These are phyloP conservation scores for Ustilago xerochloae DNA, from an alignment of 1,284 basidiomycete species.

Conservation along the genomic window DNA sequence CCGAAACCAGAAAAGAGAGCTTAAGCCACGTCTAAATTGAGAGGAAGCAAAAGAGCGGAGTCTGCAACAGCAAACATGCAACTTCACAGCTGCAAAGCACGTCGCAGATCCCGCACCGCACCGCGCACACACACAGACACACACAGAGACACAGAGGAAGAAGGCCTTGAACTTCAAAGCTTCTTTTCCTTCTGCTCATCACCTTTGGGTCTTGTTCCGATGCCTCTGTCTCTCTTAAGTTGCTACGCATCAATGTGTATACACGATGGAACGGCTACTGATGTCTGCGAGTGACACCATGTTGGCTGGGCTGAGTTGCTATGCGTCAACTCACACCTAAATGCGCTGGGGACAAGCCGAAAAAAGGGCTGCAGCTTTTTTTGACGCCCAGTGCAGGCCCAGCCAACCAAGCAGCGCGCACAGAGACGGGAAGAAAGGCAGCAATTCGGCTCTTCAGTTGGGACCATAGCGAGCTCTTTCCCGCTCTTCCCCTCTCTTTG, in stretches of 20 bases:
- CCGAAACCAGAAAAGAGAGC: background rate
- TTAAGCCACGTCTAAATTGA: background rate
- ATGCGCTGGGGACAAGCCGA: background rate
- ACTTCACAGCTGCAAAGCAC: too few relatives aligned
- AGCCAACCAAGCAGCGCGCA: background rate
- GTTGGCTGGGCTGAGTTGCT: background rate
- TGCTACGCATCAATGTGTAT: too few relatives aligned
- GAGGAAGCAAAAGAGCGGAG: slow-evolving; percentile 1
- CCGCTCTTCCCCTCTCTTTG: background rate
- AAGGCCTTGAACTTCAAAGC: background rate
- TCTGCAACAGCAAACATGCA: slow-evolving; percentile 1
- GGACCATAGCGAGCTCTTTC: background rate
- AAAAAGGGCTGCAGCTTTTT: background rate
- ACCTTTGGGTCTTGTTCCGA: too few relatives aligned
- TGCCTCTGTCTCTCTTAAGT: too few relatives aligned
- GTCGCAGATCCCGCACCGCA: slow-evolving; percentile 29
- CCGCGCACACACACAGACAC: background rate
- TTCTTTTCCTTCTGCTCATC: background rate
- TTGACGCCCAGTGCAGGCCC: background rate
- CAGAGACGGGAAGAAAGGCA: background rate
- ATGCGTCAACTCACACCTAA: too few relatives aligned
- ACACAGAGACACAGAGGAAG: background rate
- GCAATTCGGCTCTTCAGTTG: too few relatives aligned
- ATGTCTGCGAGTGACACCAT: too few relatives aligned
- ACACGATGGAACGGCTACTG: too few relatives aligned